Evolutionary conservation across 345 rosid species (phyloP), one percentile per base, ranked within the genome.

Genomic region (Adansonia digitata): DNA sequence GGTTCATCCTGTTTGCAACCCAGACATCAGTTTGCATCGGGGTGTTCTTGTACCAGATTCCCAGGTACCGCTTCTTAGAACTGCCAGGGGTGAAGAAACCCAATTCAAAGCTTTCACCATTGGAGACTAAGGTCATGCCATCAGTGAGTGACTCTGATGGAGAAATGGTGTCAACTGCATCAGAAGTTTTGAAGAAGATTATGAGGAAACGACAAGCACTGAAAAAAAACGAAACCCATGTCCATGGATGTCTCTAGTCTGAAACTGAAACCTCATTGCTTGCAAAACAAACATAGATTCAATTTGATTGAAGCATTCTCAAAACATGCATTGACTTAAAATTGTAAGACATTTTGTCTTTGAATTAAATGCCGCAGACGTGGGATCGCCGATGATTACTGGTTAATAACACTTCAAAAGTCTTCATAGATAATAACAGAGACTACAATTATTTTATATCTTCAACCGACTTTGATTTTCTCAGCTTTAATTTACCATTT

Each of bases 61-160:
- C 85, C 9, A 79, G 1, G 48, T 82, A 82, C 0, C 72, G 42
- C 10, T 72, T 74, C 20, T 17, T 26, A 5, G 78, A 79, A 29
- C 29, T 71, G 3, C 78, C 80, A 0, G 77, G 83, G 27, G 39
- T 61, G 73, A 79, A 79, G 52, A 82, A 82, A 24, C 85, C 85
- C 18, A 82, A 69, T 20, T 74, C 75, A 53, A 74, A 79, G 48
- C 49, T 77, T 26, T 74, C 82, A 37, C n/a, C 68, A 46, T 11
- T 43, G 10, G 85, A 79, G 10, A 82, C 77, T 0, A 79, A 49
- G 42, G 83, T 77, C 46, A 59, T 53, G 20, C 68, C 75, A 63
- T 76, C 74, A 9, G 48, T 43, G 2, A 82, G 64, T 11, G 80
- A 48, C 17, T 82, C 49, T 7, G 57, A 18, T 2, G 46, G 15